These are phyloP conservation scores for Pistacia vera DNA, from an alignment of 345 rosid species.

Conservation along the genomic window DNA sequence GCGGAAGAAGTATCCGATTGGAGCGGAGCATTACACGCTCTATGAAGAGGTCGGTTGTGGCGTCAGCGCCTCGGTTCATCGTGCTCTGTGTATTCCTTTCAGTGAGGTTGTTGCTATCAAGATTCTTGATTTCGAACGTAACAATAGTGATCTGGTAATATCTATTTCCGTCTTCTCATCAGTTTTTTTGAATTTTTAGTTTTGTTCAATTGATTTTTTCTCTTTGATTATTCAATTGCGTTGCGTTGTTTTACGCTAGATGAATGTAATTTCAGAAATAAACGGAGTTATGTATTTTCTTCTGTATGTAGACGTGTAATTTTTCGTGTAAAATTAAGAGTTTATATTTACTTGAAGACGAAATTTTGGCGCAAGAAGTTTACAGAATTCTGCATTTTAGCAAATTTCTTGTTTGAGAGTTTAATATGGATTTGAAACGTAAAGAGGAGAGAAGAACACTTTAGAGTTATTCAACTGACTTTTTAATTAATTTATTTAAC, in stretches of 20 bases:
- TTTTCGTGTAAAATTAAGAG: too few relatives aligned
- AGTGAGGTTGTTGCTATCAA: slow-evolving; percentile 87
- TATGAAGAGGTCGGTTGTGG: slow-evolving; percentile 92
- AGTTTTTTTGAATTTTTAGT: background rate
- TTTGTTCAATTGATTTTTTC: background rate
- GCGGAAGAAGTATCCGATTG: slow-evolving; percentile 92
- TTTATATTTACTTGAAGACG: too few relatives aligned
- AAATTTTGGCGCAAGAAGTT: too few relatives aligned
- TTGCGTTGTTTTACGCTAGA: background rate
- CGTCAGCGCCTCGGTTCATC: slow-evolving; percentile 86
- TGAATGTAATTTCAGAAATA: too few relatives aligned
- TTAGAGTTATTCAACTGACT: too few relatives aligned
- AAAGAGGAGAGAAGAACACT: too few relatives aligned
- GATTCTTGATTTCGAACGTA: slow-evolving; percentile 96
- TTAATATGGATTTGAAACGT: too few relatives aligned
- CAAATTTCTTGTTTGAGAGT: too few relatives aligned
- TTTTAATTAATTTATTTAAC: background rate
- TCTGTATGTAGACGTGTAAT: too few relatives aligned
- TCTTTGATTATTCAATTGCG: background rate
- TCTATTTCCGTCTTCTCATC: background rate
- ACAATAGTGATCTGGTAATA: slow-evolving; percentile 80
- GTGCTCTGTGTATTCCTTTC: slow-evolving; percentile 73
- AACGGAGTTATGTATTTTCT: too few relatives aligned
- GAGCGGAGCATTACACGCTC: slow-evolving; percentile 66
- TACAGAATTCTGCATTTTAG: too few relatives aligned